Conservation (phyloP, 306 rosid species). For the Lathyrus oleraceus region DNA sequence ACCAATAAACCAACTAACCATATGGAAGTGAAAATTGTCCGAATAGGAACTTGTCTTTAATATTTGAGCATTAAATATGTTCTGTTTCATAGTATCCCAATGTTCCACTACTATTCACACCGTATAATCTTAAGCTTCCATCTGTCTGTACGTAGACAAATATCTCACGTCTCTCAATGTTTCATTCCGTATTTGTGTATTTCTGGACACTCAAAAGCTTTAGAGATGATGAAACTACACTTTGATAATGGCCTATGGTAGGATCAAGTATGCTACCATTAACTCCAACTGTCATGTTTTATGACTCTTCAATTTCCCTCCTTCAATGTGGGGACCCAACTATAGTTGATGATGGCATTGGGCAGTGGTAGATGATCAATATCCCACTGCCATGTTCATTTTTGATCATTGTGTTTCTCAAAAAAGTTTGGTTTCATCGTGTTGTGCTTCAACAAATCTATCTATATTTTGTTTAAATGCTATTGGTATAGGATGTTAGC, state of each 20-base stretch:
- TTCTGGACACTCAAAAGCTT: background rate
- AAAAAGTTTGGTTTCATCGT: background rate
- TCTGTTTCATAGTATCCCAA: background rate
- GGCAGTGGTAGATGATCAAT: background rate
- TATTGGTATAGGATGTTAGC: background rate
- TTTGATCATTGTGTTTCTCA: background rate
- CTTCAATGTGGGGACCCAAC: background rate
- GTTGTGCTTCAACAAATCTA: background rate
- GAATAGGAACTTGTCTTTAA: background rate
- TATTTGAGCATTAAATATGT: background rate
- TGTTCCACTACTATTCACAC: background rate
- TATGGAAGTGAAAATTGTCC: background rate
- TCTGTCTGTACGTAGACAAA: background rate
- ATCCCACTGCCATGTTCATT: background rate
- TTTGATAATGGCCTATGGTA: background rate
- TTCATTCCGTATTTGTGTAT: background rate
- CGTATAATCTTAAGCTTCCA: background rate
- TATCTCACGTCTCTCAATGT: background rate
- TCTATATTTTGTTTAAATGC: background rate
- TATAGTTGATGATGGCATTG: background rate
- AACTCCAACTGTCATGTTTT: background rate
- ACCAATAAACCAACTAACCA: background rate
- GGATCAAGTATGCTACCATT: background rate
- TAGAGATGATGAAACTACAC: background rate
- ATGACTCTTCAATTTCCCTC: background rate